phyloP scores from a whole-genome alignment of 2,329 filamentous ascomycete species.

The Thyridium curvatum region DNA sequence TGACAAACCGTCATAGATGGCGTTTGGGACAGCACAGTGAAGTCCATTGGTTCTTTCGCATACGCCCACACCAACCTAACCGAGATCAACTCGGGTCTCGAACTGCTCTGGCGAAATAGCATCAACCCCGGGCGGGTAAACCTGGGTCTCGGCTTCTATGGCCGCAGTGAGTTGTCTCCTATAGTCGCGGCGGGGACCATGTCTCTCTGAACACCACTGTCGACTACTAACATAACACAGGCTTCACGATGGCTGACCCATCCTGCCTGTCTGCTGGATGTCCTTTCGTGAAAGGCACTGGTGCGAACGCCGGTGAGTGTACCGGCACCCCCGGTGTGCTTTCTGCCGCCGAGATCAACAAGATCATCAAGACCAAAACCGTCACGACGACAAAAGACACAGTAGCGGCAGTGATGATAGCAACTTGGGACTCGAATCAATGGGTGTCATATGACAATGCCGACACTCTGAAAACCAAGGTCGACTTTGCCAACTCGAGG shows the following conservation, averaged over 20 bases:
- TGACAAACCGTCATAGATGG: slow-evolving; percentile 24
- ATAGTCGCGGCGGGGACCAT: too few relatives aligned
- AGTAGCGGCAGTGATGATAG: slow-evolving; percentile 17
- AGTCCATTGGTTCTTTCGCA: slow-evolving; percentile 19
- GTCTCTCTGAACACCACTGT: too few relatives aligned
- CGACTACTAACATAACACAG: too few relatives aligned
- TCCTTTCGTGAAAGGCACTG: slow-evolving; percentile 11
- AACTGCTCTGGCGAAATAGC: slow-evolving; percentile 39
- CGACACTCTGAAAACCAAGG: slow-evolving; percentile 18
- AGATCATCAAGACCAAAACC: slow-evolving; percentile 8
- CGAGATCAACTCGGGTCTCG: slow-evolving; percentile 31
- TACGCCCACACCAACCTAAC: slow-evolving; percentile 39
- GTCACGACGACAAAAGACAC: slow-evolving; percentile 10
- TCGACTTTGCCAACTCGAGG: slow-evolving; percentile 13
- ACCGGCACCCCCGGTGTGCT: slow-evolving; percentile 13
- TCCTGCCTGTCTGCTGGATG: slow-evolving; percentile 18
- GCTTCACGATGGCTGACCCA: slow-evolving; percentile 11
- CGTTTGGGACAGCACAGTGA: slow-evolving; percentile 22
- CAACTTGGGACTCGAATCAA: slow-evolving; percentile 18
- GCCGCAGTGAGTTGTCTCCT: slow-evolving; percentile 8
- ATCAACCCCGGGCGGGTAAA: slow-evolving; percentile 33
- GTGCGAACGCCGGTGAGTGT: slow-evolving; percentile 13
- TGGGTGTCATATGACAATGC: slow-evolving; percentile 25
- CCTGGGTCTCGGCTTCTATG: slow-evolving; percentile 39
- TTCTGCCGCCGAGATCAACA: slow-evolving; percentile 15